Percentiles rank a stretch among this genome's conserved stretches.
These are phyloP conservation scores for Pholiota adiposa DNA, from an alignment of 1,284 basidiomycete genomes.

Conservation along the genomic window DNA sequence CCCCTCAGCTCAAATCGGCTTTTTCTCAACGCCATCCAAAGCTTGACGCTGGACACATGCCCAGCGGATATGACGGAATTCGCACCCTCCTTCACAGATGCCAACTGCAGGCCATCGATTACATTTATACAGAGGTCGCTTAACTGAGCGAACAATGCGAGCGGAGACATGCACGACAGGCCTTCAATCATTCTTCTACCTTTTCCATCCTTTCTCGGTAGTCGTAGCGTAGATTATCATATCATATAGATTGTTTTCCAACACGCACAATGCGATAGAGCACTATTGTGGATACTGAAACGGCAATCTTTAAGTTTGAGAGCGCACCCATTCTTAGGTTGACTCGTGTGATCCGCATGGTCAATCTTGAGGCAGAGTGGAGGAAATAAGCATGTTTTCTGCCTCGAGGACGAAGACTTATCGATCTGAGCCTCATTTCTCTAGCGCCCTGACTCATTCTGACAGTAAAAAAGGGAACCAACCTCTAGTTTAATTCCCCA, in stretches of 20 bases:
- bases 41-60: not conserved
- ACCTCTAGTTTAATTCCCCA: conserved; percentile 9
- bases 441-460: conserved; percentile 7
- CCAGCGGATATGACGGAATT: not conserved
- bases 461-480: conserved; percentile 18
- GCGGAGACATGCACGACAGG: not conserved
- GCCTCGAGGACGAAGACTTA: conserved; percentile 21
- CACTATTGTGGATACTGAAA: not conserved
- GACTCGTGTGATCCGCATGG: conserved; percentile 23
- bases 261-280: conserved; percentile 5
- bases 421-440: conserved; percentile 18
- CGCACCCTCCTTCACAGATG: not conserved
- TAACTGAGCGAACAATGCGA: not conserved
- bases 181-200: conserved; percentile 9
- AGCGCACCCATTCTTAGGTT: not conserved
- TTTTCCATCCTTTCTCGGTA: conserved; percentile 10
- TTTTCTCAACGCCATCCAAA: too few relatives aligned
- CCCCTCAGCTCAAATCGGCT: not conserved
- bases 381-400: conserved; percentile 1
- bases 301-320: not conserved
- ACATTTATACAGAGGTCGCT: not conserved
- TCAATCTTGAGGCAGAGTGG: conserved; percentile 2
- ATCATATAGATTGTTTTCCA: conserved; percentile 9
- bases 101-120: conserved; percentile 9
- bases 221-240: conserved; percentile 14